A percentile compares a stretch with the other conserved stretches of the same genome.
Conservation (phyloP, 139 green algal species). For the Tetradesmus obliquus region DNA sequence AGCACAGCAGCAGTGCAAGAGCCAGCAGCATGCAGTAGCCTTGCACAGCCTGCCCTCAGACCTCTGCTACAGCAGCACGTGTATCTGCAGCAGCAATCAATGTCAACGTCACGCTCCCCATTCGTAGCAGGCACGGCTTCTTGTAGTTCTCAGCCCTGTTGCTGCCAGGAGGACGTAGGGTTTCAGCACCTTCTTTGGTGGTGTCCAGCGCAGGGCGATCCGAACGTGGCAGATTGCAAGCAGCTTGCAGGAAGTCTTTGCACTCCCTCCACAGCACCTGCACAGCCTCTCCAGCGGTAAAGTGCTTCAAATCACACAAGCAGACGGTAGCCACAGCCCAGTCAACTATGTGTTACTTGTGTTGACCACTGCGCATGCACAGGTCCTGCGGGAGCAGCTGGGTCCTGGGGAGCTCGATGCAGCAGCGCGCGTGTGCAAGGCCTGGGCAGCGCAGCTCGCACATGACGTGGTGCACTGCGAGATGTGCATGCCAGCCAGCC, state of each 20-base stretch:
- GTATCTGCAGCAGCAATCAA: neutral
- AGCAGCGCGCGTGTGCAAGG: conserved; percentile 28
- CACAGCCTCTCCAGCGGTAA: no score
- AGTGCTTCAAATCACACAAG: neutral
- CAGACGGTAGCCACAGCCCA: neutral
- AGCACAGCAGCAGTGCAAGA: neutral
- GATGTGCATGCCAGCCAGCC: conserved; percentile 8
- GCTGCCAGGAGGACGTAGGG: neutral
- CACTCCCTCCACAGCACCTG: no score
- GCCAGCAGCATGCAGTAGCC: neutral
- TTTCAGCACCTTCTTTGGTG: neutral
- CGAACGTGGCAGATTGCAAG: no score
- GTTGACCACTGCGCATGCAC: neutral
- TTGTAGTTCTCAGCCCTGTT: neutral
- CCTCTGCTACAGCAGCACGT: neutral
- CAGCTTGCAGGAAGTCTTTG: neutral
- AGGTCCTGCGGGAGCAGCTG: conserved; percentile 40
- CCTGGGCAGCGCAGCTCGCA: conserved; percentile 31
- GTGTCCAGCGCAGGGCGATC: no score
- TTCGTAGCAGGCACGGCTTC: neutral
- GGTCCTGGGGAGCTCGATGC: conserved; percentile 35
- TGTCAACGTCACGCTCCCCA: neutral
- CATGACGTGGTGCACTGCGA: conserved; percentile 29
- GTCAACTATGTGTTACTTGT: neutral
- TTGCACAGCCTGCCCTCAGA: neutral